Base-by-base conservation (phyloP, 495 filamentous ascomycete genomes). In the Coniosporium apollinis region DNA sequence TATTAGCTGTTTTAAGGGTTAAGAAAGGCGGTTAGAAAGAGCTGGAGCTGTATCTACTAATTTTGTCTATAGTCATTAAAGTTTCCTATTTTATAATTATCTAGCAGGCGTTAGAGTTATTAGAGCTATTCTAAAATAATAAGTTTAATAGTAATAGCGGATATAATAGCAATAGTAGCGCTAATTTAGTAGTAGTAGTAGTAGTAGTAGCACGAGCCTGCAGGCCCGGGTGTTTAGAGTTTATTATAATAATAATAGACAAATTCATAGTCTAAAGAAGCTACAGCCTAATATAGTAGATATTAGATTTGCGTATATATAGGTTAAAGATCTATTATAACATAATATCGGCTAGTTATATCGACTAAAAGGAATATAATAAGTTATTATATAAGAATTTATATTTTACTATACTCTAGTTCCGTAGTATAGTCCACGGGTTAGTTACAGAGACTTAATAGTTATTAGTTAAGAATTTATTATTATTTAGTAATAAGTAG, bases 301-400 rank as follows among this genome's bases (percentile, higher is more conserved):
- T 26, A n/a, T 26, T 26, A n/a, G 22, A 26, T 26, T 26, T 26
- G 22, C 44, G 37, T 0, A 55, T 25, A 20, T 58, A 56, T 36
- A 21, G 50, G 13, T 36, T 54, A 14, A 54, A 54, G 44, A 46
- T 58, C 28, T 26, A 52, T 44, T 56, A 52, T 33, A 56, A 46
- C 28, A 56, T 29, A 10, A 36, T 28, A 3, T 22, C 17, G 6
- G 14, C 19, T n/a, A 33, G 42, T 18, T 22, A 46, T 19, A 22
- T 43, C 15, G 34, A 42, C n/a, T 39, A 22, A 29, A 5, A 20
- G 5, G 37, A 20, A 3, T 17, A 39, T 5, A n/a, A n/a, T n/a
- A 3, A 38, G 19, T 5, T 33, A 4, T 36, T 8, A 19, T 14
- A 30, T 15, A 29, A 30, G 5, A 22, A 33, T 3, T 14, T 39